Evolutionary conservation across 352 stramenopile species (phyloP).

Genomic region (Phytophthora pisi): DNA sequence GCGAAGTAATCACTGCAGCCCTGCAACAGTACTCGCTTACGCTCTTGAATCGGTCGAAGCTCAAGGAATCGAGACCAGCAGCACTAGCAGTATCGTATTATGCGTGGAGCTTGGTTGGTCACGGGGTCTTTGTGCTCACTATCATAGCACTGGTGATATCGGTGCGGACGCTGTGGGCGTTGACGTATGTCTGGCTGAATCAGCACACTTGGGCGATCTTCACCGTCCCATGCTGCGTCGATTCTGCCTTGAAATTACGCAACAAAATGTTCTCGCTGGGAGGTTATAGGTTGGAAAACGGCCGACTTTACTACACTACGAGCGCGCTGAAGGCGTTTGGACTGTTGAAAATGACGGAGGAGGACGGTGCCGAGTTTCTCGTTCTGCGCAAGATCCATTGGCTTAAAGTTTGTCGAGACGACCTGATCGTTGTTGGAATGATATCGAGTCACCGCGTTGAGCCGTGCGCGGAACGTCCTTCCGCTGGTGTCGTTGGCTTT

Average conservation of each 20-base stretch:
- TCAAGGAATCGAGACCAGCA: constrained; percentile 3
- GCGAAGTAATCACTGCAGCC: constrained; percentile 2
- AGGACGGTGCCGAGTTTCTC: constrained; percentile 14
- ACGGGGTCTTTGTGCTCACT: constrained; percentile 14
- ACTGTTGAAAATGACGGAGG: constrained; percentile 16
- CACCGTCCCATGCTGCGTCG: constrained; percentile 18
- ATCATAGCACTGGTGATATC: constrained; percentile 11
- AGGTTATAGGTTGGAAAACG: constrained; percentile 16
- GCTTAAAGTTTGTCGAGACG: constrained; percentile 8
- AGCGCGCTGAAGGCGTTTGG: constrained; percentile 24
- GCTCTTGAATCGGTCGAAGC: constrained; percentile 2
- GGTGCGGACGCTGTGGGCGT: constrained; percentile 10
- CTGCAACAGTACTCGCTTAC: constrained; percentile 9
- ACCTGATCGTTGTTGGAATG: constrained; percentile 14
- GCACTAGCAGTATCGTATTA: constrained; percentile 25
- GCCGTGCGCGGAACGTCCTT: constrained; percentile 6
- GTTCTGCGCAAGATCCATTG: constrained; percentile 28
- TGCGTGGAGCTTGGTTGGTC: constrained; percentile 5
- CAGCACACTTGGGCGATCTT: constrained; percentile 16
- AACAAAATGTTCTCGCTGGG: constrained; percentile 27
- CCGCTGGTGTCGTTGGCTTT: constrained; percentile 5
- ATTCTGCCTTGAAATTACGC: constrained; percentile 12
- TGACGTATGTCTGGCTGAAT: constrained; percentile 19
- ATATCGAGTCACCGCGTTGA: constrained; percentile 10
- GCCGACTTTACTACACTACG: constrained; percentile 17